These are phyloP conservation scores for Candida mesenterica DNA, from an alignment of 1,139 yeast genomes.

Conservation along the genomic window DNA sequence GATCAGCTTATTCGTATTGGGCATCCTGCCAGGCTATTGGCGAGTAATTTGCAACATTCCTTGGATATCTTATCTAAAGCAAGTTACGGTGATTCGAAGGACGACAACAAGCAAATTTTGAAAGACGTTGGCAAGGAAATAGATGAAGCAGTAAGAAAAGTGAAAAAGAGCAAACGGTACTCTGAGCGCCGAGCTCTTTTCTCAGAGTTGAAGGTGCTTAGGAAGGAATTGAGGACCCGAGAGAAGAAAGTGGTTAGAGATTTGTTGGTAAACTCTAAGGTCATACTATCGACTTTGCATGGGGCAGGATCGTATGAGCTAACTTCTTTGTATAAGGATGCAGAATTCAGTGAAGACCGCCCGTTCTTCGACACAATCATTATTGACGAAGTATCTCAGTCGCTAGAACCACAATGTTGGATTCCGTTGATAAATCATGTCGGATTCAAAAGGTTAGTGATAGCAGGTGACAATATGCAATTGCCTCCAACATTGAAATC, in stretches of 20 bases:
- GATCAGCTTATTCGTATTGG: conserved; percentile 77
- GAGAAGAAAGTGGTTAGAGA: conserved; percentile 66
- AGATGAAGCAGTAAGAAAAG: conserved; percentile 52
- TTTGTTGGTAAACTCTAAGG: conserved; percentile 58
- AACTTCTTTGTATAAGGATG: conserved; percentile 41
- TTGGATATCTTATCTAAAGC: conserved; percentile 69
- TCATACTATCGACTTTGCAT: conserved; percentile 80
- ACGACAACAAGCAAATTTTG: conserved; percentile 62
- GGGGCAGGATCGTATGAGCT: conserved; percentile 80
- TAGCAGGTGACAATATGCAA: conserved; percentile 88
- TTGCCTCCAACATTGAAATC: conserved; percentile 74
- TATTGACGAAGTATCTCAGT: conserved; percentile 93
- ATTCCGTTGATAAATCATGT: conserved; percentile 77
- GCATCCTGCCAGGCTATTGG: conserved; percentile 84
- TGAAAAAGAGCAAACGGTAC: conserved; percentile 65
- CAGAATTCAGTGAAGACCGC: conserved; percentile 18
- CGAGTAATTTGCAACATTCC: conserved; percentile 65
- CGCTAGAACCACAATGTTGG: conserved; percentile 96
- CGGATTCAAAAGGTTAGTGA: conserved; percentile 57
- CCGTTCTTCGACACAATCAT: conserved; percentile 75
- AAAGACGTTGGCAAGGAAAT: conserved; percentile 73
- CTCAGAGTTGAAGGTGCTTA: conserved; percentile 63
- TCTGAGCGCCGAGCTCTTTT: conserved; percentile 66
- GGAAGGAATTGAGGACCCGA: conserved; percentile 65
- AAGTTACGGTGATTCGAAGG: conserved; percentile 23